A percentile compares a stretch with the other conserved stretches of the same genome.
phyloP scores from a whole-genome alignment of 345 rosid species.

The Passiflora organensis region DNA sequence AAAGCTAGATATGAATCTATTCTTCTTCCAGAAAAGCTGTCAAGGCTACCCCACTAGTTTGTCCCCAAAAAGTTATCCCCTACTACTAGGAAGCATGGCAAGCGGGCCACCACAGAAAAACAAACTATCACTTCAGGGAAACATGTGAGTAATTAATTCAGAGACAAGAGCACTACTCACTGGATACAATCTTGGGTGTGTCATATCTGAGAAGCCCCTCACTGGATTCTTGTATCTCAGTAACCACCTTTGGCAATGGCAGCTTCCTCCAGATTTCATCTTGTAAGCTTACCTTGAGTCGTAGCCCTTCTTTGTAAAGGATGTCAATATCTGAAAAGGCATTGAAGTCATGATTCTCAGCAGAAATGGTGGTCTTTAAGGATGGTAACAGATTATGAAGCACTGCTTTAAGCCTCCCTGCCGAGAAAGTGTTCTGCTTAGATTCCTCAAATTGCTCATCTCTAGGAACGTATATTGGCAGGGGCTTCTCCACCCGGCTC shows the following conservation, averaged over 20 bases:
- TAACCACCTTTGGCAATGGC: conserved; percentile 63
- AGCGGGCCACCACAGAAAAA: too few species aligned
- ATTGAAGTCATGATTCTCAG: conserved; percentile 54
- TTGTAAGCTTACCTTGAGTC: conserved; percentile 72
- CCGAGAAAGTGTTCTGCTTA: conserved; percentile 54
- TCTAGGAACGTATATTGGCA: conserved; percentile 84
- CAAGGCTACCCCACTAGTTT: too few species aligned
- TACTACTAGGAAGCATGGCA: too few species aligned
- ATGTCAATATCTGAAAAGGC: conserved; percentile 71
- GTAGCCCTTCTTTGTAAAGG: conserved; percentile 86
- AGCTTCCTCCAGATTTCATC: conserved; percentile 69
- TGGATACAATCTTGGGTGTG: conserved; percentile 76
- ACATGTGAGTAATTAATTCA: background rate
- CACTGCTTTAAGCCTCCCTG: conserved; percentile 71
- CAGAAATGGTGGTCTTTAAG: conserved; percentile 72
- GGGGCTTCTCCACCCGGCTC: conserved; percentile 87
- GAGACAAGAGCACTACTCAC: conserved; percentile 51
- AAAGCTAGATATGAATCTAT: too few species aligned
- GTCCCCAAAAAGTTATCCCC: too few species aligned
- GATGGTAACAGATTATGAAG: conserved; percentile 81
- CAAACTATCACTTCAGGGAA: background rate
- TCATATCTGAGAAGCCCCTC: conserved; percentile 81
- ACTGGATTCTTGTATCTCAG: conserved; percentile 53
- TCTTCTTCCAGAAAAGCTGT: too few species aligned
- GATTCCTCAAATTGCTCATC: conserved; percentile 95